Evolutionary conservation across 768 basidiomycete species (phyloP), one percentile per base, ranked within the genome.

Genomic region (Tulasnella sp.): DNA sequence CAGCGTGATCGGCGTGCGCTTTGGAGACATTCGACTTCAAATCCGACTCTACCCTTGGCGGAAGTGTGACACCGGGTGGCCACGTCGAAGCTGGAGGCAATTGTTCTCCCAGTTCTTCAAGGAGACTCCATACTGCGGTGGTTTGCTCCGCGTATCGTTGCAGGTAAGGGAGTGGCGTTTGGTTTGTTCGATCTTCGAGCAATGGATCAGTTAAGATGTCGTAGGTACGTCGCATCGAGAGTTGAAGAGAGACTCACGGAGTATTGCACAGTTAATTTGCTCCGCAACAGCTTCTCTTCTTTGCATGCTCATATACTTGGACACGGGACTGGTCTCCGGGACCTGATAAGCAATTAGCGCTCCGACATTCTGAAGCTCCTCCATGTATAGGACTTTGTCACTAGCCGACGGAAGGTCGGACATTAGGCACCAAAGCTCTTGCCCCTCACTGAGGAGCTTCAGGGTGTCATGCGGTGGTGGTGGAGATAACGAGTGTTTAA

Each of bases 241-340:
- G 12, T 12, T 15, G 27, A 30, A 2, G 5, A n/a, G 15, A 2
- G 1, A 76, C 88, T 68, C 65, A 92, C 92, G 74, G 11, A 96
- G 70, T 49, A 96, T 86, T 15, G 92, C 92, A 45, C 80, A 76
- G 63, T 93, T 87, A 43, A 98, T 83, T 71, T 92, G 87, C 59
- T 90, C 86, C 4, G 92, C 92, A 21, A 96, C 79, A 4, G 79
- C 80, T 63, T 87, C 84, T 60, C 92, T 79, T 66, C 92, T 75
- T 53, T 80, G 80, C 68, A 85, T 83, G 38, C 78, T 77, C 61
- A 96, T 70, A 70, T 93, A 97, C 57, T 77, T 81, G 15, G 79
- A 74, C 65, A 92, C 76, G 22, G 85, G 78, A 65, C 89, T 89
- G 38, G 74, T 78, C 65, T 89, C 88, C 0, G 92, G 87, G 19